These are phyloP conservation scores for Trichoderma semiorbis DNA, from an alignment of 2,329 filamentous ascomycete genomes.

Conservation along the genomic window DNA sequence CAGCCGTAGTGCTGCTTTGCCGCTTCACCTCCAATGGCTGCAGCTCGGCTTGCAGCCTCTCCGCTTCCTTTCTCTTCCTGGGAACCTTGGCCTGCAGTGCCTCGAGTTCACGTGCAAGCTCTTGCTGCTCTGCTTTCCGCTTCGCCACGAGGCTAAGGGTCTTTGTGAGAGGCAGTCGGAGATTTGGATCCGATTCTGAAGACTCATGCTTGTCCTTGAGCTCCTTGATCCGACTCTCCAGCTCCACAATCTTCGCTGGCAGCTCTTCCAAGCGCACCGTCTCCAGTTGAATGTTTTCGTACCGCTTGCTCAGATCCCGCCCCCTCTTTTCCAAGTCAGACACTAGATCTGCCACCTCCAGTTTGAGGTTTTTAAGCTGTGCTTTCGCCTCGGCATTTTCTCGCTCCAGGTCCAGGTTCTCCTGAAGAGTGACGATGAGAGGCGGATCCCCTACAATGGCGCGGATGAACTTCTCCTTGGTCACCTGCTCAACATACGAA, in stretches of 20 bases:
- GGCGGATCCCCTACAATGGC: constrained; percentile 89
- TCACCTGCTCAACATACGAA: constrained; percentile 96
- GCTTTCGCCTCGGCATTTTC: constrained; percentile 69
- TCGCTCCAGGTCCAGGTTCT: constrained; percentile 74
- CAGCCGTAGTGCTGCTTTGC: constrained; percentile 61
- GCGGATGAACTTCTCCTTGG: constrained; percentile 95
- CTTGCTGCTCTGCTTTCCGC: constrained; percentile 49
- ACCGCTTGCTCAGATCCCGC: constrained; percentile 53
- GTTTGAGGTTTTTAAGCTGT: constrained; percentile 74
- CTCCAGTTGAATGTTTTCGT: constrained; percentile 50
- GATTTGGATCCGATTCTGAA: constrained; percentile 37
- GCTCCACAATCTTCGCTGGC: constrained; percentile 45
- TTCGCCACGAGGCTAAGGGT: constrained; percentile 52
- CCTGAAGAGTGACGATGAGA: constrained; percentile 73
- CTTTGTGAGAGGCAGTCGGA: constrained; percentile 56
- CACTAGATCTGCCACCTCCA: constrained; percentile 71
- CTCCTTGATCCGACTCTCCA: constrained; percentile 47
- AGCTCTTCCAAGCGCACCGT: constrained; percentile 48
- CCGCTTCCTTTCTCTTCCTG: constrained; percentile 63
- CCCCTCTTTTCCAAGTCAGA: constrained; percentile 65
- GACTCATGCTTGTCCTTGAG: constrained; percentile 42
- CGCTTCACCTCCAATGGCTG: constrained; percentile 65
- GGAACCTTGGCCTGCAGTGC: constrained; percentile 59
- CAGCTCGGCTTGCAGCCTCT: constrained; percentile 65
- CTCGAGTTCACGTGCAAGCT: constrained; percentile 62